phyloP scores from a whole-genome alignment of 2,329 filamentous ascomycete genomes.

The Colletotrichum sp. region DNA sequence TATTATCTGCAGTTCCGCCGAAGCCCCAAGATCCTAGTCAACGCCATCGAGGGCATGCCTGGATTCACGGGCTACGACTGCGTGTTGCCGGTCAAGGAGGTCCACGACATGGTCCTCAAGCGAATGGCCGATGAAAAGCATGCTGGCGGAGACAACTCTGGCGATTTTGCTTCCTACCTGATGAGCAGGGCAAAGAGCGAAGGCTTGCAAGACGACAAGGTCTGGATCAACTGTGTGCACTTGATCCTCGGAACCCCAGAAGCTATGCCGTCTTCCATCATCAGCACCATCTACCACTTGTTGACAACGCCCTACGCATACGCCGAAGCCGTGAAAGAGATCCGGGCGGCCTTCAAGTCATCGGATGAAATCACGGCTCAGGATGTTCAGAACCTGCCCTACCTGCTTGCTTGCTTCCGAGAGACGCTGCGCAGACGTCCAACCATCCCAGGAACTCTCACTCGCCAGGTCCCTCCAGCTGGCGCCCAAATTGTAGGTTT shows the following conservation, averaged over 20 bases:
- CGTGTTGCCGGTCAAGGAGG: not conserved
- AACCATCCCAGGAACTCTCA: not conserved
- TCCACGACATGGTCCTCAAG: not conserved
- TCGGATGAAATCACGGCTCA: conserved; percentile 42
- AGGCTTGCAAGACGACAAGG: not conserved
- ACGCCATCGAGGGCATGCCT: not conserved
- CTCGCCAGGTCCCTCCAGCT: not conserved
- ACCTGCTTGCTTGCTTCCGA: conserved; percentile 44
- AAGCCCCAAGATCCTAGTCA: not conserved
- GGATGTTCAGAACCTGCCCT: conserved; percentile 33
- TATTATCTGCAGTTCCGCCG: not conserved
- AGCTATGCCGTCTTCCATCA: conserved; percentile 48
- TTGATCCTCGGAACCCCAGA: conserved; percentile 43
- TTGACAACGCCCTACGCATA: conserved; percentile 31
- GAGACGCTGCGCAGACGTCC: conserved; percentile 39
- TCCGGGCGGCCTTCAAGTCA: conserved; percentile 38
- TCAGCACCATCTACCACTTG: conserved; percentile 45
- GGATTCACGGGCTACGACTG: not conserved
- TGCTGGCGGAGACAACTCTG: not conserved
- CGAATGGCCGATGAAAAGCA: not conserved
- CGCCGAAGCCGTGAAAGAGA: conserved; percentile 38
- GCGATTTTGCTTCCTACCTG: not conserved
- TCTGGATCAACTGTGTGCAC: conserved; percentile 14
- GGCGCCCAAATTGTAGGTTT: not conserved
- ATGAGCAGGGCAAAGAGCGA: not conserved